Evolutionary conservation across 305 asterid species (phyloP), one percentile per base, ranked within the genome.

Genomic region (Fraxinus platypoda): DNA sequence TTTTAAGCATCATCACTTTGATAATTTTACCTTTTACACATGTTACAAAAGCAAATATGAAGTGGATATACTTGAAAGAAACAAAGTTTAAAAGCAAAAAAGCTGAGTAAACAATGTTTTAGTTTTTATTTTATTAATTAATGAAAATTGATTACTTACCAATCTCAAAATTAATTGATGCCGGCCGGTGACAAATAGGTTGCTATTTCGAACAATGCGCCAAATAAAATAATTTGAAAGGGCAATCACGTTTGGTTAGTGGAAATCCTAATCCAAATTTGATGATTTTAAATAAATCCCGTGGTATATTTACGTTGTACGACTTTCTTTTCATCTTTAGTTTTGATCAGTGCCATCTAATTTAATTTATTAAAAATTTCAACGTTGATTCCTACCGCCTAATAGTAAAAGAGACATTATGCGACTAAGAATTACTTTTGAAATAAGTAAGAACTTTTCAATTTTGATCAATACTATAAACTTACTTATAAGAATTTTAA

Each of bases 281-380:
- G 83, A 77, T 84, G 66, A 33, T 72, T 73, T 83, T 86, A 76
- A 82, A 71, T 34, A 77, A 72, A 75, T 12, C 30, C 13, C 28
- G 15, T 6, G 13, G 8, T 54, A 54, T 54, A 54, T 7, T 52
- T 54, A 4, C 2, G 64, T 54, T 54, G 8, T 54, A n/a, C 2
- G 1, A 54, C 9, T 6, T 52, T 2, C 17, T 52, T 52, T 52
- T 17, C 23, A 1, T 52, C 8, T 52, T 52, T 52, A 52, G 5
- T 52, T 52, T n/a, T 52, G 1, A n/a, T 54, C 8, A 54, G 3
- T n/a, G 6, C 25, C 6, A 1, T 54, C 3, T 54, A 1, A 54
- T 54, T 54, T n/a, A 54, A n/a, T 54, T 17, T 54, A 54, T 54
- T n/a, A n/a, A 54, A n/a, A 21, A n/a, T 5, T 17, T 5, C 64